Conservation (phyloP, 345 rosid species). For the Microcos paniculata region DNA sequence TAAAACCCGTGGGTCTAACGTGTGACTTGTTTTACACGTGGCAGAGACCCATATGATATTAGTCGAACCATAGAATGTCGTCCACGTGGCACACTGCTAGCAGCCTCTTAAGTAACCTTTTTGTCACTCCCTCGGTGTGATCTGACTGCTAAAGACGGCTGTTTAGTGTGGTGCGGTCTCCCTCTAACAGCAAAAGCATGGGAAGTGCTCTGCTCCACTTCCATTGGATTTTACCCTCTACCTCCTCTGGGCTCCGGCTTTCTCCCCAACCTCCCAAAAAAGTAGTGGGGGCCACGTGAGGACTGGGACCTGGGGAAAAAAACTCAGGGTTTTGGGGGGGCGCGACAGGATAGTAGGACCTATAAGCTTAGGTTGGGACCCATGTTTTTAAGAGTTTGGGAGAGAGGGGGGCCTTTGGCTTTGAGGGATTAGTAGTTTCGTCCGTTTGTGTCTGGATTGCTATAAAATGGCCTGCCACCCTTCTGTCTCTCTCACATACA, state of each 20-base stretch:
- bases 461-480: slow-evolving; percentile 26
- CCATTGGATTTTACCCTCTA: neutral
- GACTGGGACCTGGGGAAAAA: neutral
- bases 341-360: neutral
- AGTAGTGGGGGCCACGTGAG: slow-evolving; percentile 14
- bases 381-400: neutral
- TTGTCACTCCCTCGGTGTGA: too few species aligned
- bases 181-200: neutral
- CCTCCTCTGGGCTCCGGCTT: neutral
- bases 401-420: neutral
- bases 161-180: too few species aligned
- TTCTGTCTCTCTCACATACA: slow-evolving; percentile 26
- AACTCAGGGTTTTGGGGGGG: slow-evolving; percentile 5
- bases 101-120: neutral
- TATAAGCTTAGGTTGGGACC: neutral
- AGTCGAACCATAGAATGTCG: slow-evolving; percentile 17
- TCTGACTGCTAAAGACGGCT: slow-evolving; percentile 23
- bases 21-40: slow-evolving; percentile 10
- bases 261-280: neutral
- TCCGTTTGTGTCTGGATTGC: slow-evolving; percentile 27
- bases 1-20: neutral
- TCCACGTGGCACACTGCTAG: slow-evolving; percentile 19
- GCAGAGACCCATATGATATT: slow-evolving; percentile 2
- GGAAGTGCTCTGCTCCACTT: too few species aligned
- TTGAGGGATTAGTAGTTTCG: slow-evolving; percentile 2